Conservation (phyloP, 495 filamentous ascomycete genomes). For the Venustampulla echinocandica region DNA sequence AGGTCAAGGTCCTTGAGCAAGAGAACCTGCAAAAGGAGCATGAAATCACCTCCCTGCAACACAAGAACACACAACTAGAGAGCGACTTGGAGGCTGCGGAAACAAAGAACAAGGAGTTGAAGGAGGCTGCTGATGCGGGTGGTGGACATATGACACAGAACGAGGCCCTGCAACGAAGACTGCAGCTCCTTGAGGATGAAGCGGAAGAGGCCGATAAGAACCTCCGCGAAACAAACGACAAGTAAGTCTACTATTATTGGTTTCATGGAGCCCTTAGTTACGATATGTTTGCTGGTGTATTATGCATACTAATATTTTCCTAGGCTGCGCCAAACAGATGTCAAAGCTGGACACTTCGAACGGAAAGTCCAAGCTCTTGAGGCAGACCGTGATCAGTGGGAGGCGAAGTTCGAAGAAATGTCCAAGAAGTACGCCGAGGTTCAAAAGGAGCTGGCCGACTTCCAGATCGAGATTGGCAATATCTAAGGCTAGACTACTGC, state of each 20-base stretch:
- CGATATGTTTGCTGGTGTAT: slow-evolving; percentile 6
- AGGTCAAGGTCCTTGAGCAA: slow-evolving; percentile 85
- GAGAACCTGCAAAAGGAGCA: slow-evolving; percentile 95
- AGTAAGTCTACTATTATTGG: slow-evolving; percentile 53
- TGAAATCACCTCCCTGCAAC: slow-evolving; percentile 87
- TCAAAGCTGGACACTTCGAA: slow-evolving; percentile 98
- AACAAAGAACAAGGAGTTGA: slow-evolving; percentile 61
- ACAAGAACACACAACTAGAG: slow-evolving; percentile 88
- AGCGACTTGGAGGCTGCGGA: slow-evolving; percentile 86
- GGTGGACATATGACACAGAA: slow-evolving; percentile 70
- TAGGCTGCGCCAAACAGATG: slow-evolving; percentile 96
- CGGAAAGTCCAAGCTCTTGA: slow-evolving; percentile 98
- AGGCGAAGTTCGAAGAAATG: slow-evolving; percentile 95
- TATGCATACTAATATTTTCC: slow-evolving; percentile 14
- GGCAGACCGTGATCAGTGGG: slow-evolving; percentile 79
- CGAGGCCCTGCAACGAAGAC: slow-evolving; percentile 79
- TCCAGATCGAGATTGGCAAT: slow-evolving; percentile 81
- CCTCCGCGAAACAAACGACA: slow-evolving; percentile 93
- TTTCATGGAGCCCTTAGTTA: slow-evolving; percentile 2
- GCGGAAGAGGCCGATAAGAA: slow-evolving; percentile 91
- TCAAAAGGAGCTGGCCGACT: slow-evolving; percentile 86
- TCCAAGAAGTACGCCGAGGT: slow-evolving; percentile 72
- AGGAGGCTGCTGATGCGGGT: slow-evolving; percentile 66
- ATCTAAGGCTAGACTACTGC: slow-evolving; percentile 56
- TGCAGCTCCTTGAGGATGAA: slow-evolving; percentile 96